A percentile compares a stretch with the other conserved stretches of the same genome.
Evolutionary conservation across 2,329 filamentous ascomycete species (phyloP).

Genomic region (Xylariaceae sp.): DNA sequence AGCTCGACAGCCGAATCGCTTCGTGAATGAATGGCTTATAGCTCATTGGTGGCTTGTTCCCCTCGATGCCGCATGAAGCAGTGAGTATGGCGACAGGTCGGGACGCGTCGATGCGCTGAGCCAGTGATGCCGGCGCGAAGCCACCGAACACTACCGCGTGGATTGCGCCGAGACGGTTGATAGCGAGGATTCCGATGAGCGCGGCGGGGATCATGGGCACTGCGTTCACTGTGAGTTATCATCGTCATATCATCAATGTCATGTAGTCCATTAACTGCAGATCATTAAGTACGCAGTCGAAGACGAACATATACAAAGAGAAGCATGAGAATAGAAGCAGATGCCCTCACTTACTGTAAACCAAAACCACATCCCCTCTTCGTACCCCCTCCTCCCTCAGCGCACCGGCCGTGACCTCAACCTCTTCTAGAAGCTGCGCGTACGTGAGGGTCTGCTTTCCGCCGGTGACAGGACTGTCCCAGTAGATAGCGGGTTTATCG

Average conservation of each 20-base stretch:
- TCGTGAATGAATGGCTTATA: slow-evolving; percentile 81
- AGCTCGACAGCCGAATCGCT: slow-evolving; percentile 69
- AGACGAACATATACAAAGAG: too few relatives aligned
- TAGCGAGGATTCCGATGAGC: slow-evolving; percentile 84
- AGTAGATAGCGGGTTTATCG: slow-evolving; percentile 76
- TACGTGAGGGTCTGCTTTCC: slow-evolving; percentile 79
- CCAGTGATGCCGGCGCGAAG: slow-evolving; percentile 80
- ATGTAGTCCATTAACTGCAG: neutral
- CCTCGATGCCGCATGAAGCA: slow-evolving; percentile 91
- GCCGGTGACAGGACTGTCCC: slow-evolving; percentile 84
- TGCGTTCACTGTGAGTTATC: slow-evolving; percentile 18
- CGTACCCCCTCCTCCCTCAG: slow-evolving; percentile 81
- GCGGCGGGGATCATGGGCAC: slow-evolving; percentile 96
- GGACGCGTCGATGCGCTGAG: slow-evolving; percentile 87
- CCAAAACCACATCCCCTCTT: slow-evolving; percentile 84
- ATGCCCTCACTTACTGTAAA: slow-evolving; percentile 72
- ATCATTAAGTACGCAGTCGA: too few relatives aligned
- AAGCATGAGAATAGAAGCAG: neutral
- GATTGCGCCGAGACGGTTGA: slow-evolving; percentile 81
- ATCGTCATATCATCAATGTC: neutral
- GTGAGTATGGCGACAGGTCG: slow-evolving; percentile 80
- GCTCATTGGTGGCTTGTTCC: slow-evolving; percentile 76
- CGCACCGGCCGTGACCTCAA: slow-evolving; percentile 82
- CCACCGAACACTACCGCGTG: slow-evolving; percentile 94
- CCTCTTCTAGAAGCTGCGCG: slow-evolving; percentile 74